These are phyloP conservation scores for Geotrichum histeridarum DNA, from an alignment of 1,139 yeast genomes.

Conservation along the genomic window DNA sequence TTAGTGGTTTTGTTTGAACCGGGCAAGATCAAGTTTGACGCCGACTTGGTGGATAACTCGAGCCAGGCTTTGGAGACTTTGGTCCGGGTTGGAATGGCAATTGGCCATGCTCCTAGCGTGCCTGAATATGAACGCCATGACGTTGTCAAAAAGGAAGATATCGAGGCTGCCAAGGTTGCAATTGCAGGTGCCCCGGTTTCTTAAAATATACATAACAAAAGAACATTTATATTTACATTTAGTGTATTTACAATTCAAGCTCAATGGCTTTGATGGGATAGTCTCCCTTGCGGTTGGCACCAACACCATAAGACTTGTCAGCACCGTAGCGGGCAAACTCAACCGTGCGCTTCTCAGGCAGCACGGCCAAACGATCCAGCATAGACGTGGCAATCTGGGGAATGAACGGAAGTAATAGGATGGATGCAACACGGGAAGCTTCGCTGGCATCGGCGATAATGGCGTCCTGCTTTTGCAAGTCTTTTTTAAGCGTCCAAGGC, in stretches of 20 bases:
- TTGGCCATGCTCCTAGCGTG: conserved; percentile 56
- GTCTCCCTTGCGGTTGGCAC: conserved; percentile 43
- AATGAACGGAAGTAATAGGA: conserved; percentile 64
- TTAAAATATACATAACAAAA: background rate
- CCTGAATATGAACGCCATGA: conserved; percentile 26
- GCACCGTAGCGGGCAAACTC: conserved; percentile 45
- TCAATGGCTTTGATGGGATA: conserved; percentile 27
- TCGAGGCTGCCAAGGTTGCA: conserved; percentile 25
- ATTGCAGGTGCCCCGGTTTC: conserved; percentile 23
- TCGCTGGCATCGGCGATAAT: conserved; percentile 67
- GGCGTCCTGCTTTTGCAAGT: conserved; percentile 34
- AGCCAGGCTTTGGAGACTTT: conserved; percentile 69
- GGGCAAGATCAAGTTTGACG: conserved; percentile 53
- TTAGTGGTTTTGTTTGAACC: conserved; percentile 55
- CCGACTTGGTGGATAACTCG: conserved; percentile 68
- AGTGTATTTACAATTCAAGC: conserved; percentile 1
- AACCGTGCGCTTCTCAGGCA: conserved; percentile 39
- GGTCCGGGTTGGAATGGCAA: conserved; percentile 83
- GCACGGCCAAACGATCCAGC: conserved; percentile 62
- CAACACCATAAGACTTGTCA: conserved; percentile 47
- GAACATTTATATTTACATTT: background rate
- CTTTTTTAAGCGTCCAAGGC: conserved; percentile 49
- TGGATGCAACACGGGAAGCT: conserved; percentile 59
- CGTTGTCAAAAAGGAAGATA: conserved; percentile 24
- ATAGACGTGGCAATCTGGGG: conserved; percentile 57